Percentiles rank a stretch among this genome's conserved stretches.
These are phyloP conservation scores for Aspergillus ellipticus DNA, from an alignment of 495 filamentous ascomycete species.

Conservation along the genomic window DNA sequence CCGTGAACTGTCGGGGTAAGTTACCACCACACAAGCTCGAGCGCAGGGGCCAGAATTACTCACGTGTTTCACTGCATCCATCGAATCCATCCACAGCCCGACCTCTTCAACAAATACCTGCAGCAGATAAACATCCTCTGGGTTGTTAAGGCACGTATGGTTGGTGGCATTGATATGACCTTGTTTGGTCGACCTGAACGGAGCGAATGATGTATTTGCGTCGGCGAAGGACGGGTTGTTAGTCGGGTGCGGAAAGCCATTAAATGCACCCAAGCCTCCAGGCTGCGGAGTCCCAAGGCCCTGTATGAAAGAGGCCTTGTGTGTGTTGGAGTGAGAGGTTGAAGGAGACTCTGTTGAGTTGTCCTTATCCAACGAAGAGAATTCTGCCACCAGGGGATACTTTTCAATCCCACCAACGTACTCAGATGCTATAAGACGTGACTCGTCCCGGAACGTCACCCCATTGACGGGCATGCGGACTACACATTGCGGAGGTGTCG, in stretches of 20 bases:
- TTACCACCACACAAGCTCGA: not conserved
- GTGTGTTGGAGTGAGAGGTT: not conserved
- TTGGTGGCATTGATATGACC: conserved; percentile 19
- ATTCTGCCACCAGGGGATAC: conserved; percentile 58
- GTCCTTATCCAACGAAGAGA: conserved; percentile 26
- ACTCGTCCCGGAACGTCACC: conserved; percentile 83
- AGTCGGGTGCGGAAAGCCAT: conserved; percentile 25
- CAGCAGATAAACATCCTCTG: conserved; percentile 79
- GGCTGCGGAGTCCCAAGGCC: conserved; percentile 29
- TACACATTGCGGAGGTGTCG: conserved; percentile 60
- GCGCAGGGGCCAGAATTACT: conserved; percentile 16
- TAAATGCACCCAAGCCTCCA: conserved; percentile 20
- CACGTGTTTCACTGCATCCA: conserved; percentile 83
- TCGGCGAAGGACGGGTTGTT: conserved; percentile 25
- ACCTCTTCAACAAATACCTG: conserved; percentile 91
- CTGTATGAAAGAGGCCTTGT: conserved; percentile 17
- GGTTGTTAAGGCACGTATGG: conserved; percentile 58
- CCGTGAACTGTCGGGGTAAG: conserved; percentile 60
- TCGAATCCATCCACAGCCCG: conserved; percentile 89
- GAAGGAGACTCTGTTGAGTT: conserved; percentile 15
- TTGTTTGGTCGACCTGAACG: conserved; percentile 28
- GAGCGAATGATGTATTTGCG: conserved; percentile 13
- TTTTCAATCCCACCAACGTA: conserved; percentile 77
- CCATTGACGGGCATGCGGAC: conserved; percentile 62
- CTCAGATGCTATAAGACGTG: conserved; percentile 84